These are phyloP conservation scores for Periconia macrospinosa DNA, from an alignment of 2,329 filamentous ascomycete genomes.

Conservation along the genomic window DNA sequence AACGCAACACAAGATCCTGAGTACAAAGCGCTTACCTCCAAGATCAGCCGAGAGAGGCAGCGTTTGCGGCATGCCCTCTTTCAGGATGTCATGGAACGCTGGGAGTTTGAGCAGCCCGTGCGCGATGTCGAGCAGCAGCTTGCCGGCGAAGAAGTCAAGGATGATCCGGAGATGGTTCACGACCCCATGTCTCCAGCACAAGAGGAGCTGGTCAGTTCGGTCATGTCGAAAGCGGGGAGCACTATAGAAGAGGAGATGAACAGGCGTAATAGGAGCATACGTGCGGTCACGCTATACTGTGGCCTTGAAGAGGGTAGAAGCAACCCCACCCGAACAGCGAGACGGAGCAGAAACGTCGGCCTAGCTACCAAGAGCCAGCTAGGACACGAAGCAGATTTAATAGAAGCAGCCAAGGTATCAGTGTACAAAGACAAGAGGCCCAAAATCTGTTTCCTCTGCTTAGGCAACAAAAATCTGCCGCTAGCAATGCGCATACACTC, in stretches of 20 bases:
- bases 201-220: no score
- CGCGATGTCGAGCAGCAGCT: constrained; percentile 20
- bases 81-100: constrained; percentile 8
- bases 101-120: constrained; percentile 10
- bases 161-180: no score
- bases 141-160: constrained; percentile 7
- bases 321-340: no score
- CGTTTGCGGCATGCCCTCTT: constrained; percentile 6
- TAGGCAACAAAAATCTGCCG: constrained; percentile 12
- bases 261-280: no score
- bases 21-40: constrained; percentile 16
- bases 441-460: constrained; percentile 17
- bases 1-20: constrained; percentile 13
- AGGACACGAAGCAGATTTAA: no score
- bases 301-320: no score
- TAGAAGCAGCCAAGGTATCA: constrained; percentile 16
- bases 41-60: constrained; percentile 16
- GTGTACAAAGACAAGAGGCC: constrained; percentile 17
- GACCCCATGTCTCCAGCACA: no score
- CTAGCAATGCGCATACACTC: constrained; percentile 6
- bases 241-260: no score
- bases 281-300: no score
- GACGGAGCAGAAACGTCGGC: no score
- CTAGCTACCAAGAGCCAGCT: no score
- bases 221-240: no score